A percentile compares a stretch with the other conserved stretches of the same genome.
phyloP scores from a whole-genome alignment of 306 rosid genomes.

The Medicago lupulina region DNA sequence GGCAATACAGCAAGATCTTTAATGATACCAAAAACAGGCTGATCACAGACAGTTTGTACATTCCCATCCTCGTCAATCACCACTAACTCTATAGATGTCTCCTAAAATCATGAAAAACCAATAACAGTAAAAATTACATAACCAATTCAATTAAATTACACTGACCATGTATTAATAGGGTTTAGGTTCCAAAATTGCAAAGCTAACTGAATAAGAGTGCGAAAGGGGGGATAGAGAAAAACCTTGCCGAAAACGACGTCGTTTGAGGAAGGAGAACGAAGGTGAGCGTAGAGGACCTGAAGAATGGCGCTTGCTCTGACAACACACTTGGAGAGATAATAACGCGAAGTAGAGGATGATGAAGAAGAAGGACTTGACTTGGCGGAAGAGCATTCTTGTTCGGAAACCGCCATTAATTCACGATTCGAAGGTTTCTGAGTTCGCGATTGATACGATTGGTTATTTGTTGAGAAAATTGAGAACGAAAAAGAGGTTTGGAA shows the following conservation, averaged over 20 bases:
- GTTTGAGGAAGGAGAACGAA: conserved; percentile 73
- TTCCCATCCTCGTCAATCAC: conserved; percentile 76
- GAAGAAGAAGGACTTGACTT: conserved; percentile 73
- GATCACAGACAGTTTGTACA: conserved; percentile 86
- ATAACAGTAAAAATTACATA: conserved; percentile 1
- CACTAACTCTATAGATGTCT: conserved; percentile 89
- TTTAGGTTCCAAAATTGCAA: background rate
- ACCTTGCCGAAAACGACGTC: conserved; percentile 91
- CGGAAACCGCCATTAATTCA: conserved; percentile 78
- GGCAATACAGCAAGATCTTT: conserved; percentile 86
- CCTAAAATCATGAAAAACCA: conserved; percentile 57
- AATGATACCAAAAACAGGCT: conserved; percentile 88
- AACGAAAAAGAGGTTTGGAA: background rate
- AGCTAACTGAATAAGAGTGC: background rate
- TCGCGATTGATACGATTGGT: conserved; percentile 6
- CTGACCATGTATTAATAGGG: background rate
- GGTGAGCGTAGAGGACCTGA: conserved; percentile 75
- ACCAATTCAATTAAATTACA: conserved; percentile 24
- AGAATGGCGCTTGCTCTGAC: conserved; percentile 86
- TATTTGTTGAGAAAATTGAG: background rate
- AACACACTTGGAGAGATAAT: conserved; percentile 88
- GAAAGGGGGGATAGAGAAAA: background rate
- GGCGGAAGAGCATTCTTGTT: conserved; percentile 89
- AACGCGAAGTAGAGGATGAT: conserved; percentile 53
- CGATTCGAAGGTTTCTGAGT: background rate